Base-by-base conservation (phyloP, 1,139 yeast genomes). In the Suhomyces maxii region DNA sequence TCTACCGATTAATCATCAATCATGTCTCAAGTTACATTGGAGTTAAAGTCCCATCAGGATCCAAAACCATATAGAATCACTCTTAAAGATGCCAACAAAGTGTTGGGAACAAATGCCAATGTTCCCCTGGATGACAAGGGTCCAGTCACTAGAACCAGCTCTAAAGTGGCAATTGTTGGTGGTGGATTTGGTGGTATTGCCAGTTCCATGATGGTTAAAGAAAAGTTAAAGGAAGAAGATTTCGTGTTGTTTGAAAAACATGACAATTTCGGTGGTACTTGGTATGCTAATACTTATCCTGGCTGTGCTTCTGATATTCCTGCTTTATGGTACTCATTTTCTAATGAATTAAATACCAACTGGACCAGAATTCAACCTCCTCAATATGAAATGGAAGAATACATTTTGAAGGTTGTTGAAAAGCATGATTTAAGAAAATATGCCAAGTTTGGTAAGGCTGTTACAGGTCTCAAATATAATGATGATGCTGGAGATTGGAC, bases 281-380 rank as follows among this genome's bases (percentile, higher is more conserved):
- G 83, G 83, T 72, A 69, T 57, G 78, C 79, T 41, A 78, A 78
- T 53, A 67, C 79, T 3, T 78, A 78, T 51, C 83, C 82, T 3
- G 82, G 82, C 6, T 77, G 80, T 56, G 82, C 81, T 34, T 69
- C 76, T 26, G 80, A 75, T 55, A 71, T 77, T 45, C 83, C 82
- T 5, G 77, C 79, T 2, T 56, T 76, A 33, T 78, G 79, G 75
- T 75, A 77, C 47, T 69, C 77, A 30, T 68, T 68, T 42, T 70
- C 68, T 18, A 66, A 65, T 43, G 77, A 67, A 44, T 61, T 77
- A 53, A 74, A 70, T 52, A 62, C 60, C 34, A 69, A 67, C 40
- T 78, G 82, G 82, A 66, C 69, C 45, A 67, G 68, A 50, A 46
- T 73, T 18, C 71, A 74, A 40, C 82, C 83, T 8, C 79, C 75